Conservation (phyloP, 352 stramenopile species). For the Aphanomyces euteiches region DNA sequence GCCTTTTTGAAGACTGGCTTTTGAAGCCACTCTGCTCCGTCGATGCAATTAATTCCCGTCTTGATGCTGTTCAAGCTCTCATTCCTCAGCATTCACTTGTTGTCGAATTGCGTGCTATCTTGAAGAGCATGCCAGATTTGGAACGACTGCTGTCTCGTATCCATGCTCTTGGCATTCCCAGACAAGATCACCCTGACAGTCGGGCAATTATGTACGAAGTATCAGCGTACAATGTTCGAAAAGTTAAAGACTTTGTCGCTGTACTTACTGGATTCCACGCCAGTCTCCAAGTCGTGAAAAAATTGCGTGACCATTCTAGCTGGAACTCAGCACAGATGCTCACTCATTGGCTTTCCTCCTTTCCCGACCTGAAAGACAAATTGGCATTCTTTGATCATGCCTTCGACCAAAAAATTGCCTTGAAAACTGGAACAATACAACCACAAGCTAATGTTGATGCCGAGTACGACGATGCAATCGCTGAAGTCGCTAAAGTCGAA, state of each 20-base stretch:
- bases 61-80: slow-evolving; percentile 96
- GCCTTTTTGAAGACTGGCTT: slow-evolving; percentile 96
- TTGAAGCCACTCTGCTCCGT: slow-evolving; percentile 94
- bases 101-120: slow-evolving; percentile 74
- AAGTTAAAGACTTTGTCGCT: slow-evolving; percentile 92
- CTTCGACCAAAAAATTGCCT: slow-evolving; percentile 93
- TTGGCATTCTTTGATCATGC: slow-evolving; percentile 95
- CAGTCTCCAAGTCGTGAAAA: slow-evolving; percentile 50
- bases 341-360: slow-evolving; percentile 47
- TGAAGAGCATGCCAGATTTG: slow-evolving; percentile 93
- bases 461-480: slow-evolving; percentile 91
- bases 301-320: slow-evolving; percentile 46
- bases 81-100: slow-evolving; percentile 59
- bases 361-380: slow-evolving; percentile 87
- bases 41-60: slow-evolving; percentile 91
- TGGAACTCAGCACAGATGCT: slow-evolving; percentile 24
- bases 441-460: slow-evolving; percentile 91
- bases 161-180: slow-evolving; percentile 91
- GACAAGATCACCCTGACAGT: slow-evolving; percentile 90
- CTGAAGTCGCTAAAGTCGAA: slow-evolving; percentile 83
- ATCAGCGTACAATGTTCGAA: slow-evolving; percentile 95
- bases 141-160: slow-evolving; percentile 95
- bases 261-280: slow-evolving; percentile 88
- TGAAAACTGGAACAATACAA: slow-evolving; percentile 89
- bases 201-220: slow-evolving; percentile 98